A percentile compares a stretch with the other conserved stretches of the same genome.
phyloP scores from a whole-genome alignment of 768 basidiomycete species.

The Boletus tylopilopsis region DNA sequence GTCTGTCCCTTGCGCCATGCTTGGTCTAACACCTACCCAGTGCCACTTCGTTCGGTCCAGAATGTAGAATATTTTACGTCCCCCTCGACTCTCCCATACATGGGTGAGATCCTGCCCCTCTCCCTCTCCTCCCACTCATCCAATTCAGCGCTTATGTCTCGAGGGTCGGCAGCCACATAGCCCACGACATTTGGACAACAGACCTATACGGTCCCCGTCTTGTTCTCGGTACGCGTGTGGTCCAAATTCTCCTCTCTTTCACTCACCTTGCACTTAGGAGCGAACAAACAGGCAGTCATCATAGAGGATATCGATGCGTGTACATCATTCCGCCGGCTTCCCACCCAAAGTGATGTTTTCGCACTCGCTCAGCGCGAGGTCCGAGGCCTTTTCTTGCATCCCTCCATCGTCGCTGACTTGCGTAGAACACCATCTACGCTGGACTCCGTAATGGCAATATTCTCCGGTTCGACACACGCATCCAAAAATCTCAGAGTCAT shows the following conservation, averaged over 20 bases:
- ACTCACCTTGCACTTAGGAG: constrained; percentile 38
- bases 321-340: constrained; percentile 36
- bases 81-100: constrained; percentile 40
- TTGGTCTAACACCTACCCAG: constrained; percentile 29
- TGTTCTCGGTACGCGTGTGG: constrained; percentile 43
- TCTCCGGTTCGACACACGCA: constrained; percentile 54
- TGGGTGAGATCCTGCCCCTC: constrained; percentile 32
- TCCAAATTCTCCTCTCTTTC: background rate
- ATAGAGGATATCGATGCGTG: constrained; percentile 47
- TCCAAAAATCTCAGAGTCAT: constrained; percentile 33
- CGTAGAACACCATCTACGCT: constrained; percentile 48
- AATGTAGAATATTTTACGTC: constrained; percentile 41
- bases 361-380: constrained; percentile 54
- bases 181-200: constrained; percentile 56
- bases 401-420: background rate
- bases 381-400: constrained; percentile 4
- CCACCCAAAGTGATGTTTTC: constrained; percentile 63
- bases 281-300: constrained; percentile 47
- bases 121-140: background rate
- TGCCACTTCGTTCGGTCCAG: constrained; percentile 54
- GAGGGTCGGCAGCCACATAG: constrained; percentile 35
- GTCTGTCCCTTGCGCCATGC: background rate
- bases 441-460: constrained; percentile 61
- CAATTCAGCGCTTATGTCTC: constrained; percentile 11
- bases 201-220: constrained; percentile 47